phyloP scores from a whole-genome alignment of 805 yeast species.

The Candida pini region DNA sequence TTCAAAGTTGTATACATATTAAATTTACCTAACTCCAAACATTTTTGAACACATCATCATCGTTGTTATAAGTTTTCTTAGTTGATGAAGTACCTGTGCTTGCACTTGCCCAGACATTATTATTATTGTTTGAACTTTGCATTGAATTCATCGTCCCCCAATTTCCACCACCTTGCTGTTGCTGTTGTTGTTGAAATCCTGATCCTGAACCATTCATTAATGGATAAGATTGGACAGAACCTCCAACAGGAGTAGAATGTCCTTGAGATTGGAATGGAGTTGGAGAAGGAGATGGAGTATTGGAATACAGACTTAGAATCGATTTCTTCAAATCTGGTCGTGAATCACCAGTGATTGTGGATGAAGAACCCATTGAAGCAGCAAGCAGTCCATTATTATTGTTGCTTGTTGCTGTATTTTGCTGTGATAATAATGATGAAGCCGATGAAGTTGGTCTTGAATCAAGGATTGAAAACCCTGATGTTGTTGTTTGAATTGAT shows the following conservation, averaged over 20 bases:
- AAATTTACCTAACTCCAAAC: conserved; percentile 22
- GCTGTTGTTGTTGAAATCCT: neutral
- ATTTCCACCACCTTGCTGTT: no score
- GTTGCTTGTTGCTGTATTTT: no score
- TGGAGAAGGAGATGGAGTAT: conserved; percentile 36
- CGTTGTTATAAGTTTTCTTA: conserved; percentile 6
- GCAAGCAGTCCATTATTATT: no score
- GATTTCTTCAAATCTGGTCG: conserved; percentile 89
- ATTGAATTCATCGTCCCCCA: no score
- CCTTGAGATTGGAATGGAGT: conserved; percentile 9
- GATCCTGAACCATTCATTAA: no score
- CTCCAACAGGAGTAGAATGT: neutral
- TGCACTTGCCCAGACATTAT: conserved; percentile 12
- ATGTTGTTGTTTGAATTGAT: conserved; percentile 6
- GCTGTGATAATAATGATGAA: conserved; percentile 3
- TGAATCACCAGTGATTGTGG: conserved; percentile 12
- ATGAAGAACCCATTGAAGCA: no score
- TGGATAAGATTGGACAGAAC: conserved; percentile 4
- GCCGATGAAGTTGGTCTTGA: conserved; percentile 2
- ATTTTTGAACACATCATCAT: conserved; percentile 27
- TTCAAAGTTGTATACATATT: neutral
- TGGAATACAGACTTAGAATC: conserved; percentile 80
- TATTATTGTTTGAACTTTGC: conserved; percentile 1
- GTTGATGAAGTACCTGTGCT: conserved; percentile 3
- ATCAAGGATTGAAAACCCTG: conserved; percentile 3